Conservation (phyloP, 169 alveolate genomes). For the Babesia microti region DNA sequence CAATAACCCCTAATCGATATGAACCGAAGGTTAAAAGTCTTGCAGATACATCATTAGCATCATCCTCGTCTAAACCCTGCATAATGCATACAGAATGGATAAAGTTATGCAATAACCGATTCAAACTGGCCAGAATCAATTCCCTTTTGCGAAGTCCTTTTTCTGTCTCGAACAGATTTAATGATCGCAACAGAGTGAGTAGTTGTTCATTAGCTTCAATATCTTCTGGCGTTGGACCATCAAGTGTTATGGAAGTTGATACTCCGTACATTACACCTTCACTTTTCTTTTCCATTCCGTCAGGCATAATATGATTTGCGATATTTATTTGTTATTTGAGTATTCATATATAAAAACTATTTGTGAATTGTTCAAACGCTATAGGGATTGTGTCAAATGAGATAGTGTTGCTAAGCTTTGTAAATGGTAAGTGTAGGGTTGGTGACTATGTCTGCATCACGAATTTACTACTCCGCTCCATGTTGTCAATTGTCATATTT, state of each 20-base stretch:
- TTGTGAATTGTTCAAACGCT: too few relatives aligned
- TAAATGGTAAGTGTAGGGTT: too few relatives aligned
- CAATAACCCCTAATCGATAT: constrained; percentile 91
- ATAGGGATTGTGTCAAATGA: too few relatives aligned
- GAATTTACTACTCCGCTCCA: too few relatives aligned
- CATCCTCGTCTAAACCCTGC: constrained; percentile 77
- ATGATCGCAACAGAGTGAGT: constrained; percentile 52
- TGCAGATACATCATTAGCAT: constrained; percentile 79
- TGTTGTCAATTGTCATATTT: too few relatives aligned
- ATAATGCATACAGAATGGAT: constrained; percentile 60
- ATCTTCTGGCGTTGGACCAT: constrained; percentile 68
- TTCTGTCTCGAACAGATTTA: constrained; percentile 76
- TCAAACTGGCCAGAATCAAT: constrained; percentile 74
- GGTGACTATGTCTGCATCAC: too few relatives aligned
- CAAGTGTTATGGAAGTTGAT: constrained; percentile 52
- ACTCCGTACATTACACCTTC: constrained; percentile 36
- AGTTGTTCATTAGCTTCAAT: constrained; percentile 60
- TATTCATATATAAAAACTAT: neutral
- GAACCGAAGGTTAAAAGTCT: constrained; percentile 89
- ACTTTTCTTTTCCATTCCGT: neutral
- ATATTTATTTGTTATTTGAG: neutral
- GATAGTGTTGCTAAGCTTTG: too few relatives aligned
- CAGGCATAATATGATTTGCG: neutral
- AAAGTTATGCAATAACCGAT: constrained; percentile 77
- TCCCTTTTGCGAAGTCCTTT: constrained; percentile 76